Conservation (phyloP, 163 green algal genomes). For the Scenedesmus sp. region DNA sequence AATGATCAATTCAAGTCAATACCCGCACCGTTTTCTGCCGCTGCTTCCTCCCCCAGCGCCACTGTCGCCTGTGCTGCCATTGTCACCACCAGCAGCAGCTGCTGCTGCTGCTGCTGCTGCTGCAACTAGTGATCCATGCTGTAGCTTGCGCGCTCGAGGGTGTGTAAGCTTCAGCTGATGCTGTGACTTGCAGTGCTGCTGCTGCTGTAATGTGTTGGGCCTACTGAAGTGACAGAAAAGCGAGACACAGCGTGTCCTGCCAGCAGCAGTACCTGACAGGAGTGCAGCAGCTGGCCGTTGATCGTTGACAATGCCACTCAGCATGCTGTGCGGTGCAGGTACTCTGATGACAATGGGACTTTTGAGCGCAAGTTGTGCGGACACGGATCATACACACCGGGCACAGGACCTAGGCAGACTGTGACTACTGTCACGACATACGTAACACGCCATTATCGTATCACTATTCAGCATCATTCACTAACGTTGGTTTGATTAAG, state of each 20-base stretch:
- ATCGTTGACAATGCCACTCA: neutral
- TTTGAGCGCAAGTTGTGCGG: neutral
- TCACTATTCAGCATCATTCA: too few species aligned
- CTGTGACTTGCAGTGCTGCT: neutral
- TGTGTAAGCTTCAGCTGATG: neutral
- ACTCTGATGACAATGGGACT: neutral
- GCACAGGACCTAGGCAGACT: neutral
- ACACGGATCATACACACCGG: neutral
- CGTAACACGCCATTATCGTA: neutral
- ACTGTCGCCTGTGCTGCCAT: neutral
- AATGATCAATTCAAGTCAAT: too few species aligned
- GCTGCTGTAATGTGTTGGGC: neutral
- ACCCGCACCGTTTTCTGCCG: neutral
- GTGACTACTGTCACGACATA: neutral
- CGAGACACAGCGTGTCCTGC: neutral
- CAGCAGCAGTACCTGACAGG: neutral
- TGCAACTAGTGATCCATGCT: too few species aligned
- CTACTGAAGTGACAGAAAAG: neutral
- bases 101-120: neutral
- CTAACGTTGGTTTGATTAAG: too few species aligned
- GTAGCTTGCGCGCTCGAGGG: too few species aligned
- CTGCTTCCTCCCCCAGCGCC: neutral
- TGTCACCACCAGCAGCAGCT: neutral
- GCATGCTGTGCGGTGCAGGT: neutral
- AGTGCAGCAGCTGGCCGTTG: neutral